These are phyloP conservation scores for Calendula officinalis DNA, from an alignment of 129 eudicot genomes.

Conservation along the genomic window DNA sequence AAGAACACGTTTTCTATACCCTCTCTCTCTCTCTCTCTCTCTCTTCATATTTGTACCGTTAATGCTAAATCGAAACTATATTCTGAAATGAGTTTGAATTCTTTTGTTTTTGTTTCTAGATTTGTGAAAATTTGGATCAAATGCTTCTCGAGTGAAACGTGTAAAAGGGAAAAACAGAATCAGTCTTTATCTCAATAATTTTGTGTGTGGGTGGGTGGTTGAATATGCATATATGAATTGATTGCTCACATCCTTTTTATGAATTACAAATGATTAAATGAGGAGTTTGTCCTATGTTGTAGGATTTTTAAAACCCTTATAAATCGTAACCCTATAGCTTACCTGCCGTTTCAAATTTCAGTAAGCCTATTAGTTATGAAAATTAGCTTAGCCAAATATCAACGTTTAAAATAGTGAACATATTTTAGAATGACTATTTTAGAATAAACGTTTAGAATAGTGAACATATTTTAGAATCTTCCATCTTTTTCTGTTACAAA, in stretches of 20 bases:
- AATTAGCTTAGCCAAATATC: too few species aligned
- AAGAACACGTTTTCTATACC: conserved; percentile 18
- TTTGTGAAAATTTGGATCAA: not conserved
- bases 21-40: conserved; percentile 22
- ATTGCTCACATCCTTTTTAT: not conserved
- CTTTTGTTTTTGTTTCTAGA: not conserved
- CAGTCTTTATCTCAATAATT: conserved; percentile 5
- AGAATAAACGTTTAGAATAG: not conserved
- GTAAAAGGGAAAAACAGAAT: conserved; percentile 23
- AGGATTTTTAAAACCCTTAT: not conserved
- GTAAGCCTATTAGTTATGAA: too few species aligned
- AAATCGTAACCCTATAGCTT: too few species aligned
- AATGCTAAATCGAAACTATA: not conserved
- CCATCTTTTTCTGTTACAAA: not conserved
- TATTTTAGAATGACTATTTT: not conserved
- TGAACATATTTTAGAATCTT: not conserved
- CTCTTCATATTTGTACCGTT: conserved; percentile 8
- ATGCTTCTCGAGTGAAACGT: conserved; percentile 27
- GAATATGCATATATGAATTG: conserved; percentile 9
- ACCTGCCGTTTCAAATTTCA: too few species aligned
- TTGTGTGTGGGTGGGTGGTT: conserved; percentile 12
- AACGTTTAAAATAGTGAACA: not conserved
- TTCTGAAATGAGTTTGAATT: too few species aligned
- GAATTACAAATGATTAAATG: not conserved
- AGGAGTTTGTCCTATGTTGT: not conserved